These are phyloP conservation scores for Solanum megistacrolobum DNA, from an alignment of 257 asterid species.

Conservation along the genomic window DNA sequence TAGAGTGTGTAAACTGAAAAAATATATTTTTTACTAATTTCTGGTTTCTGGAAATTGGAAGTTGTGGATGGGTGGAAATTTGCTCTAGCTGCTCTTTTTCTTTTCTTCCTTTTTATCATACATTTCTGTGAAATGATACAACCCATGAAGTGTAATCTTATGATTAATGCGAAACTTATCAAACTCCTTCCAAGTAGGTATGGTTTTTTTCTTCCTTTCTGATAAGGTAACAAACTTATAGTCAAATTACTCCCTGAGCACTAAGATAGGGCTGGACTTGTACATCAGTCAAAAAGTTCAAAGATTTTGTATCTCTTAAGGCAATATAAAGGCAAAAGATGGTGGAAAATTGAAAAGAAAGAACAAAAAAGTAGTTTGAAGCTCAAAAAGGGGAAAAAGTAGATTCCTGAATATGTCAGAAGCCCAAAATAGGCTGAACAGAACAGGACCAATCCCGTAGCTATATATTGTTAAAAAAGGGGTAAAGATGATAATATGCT, in stretches of 20 bases:
- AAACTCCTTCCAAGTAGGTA: neutral
- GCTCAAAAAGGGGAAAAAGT: neutral
- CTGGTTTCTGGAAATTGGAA: neutral
- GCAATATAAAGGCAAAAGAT: neutral
- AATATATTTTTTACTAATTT: neutral
- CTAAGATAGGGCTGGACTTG: neutral
- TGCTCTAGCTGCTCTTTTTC: neutral
- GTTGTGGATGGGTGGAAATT: neutral
- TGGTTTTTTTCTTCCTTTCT: neutral
- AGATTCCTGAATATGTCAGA: neutral
- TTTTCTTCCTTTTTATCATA: neutral
- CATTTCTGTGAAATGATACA: neutral
- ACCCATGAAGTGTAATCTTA: slow-evolving; percentile 1
- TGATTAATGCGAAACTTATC: neutral
- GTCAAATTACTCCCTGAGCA: neutral
- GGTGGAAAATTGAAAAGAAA: neutral
- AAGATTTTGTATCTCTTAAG: neutral
- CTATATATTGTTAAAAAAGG: neutral
- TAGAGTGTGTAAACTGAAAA: neutral
- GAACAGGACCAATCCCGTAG: neutral
- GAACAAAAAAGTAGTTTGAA: neutral
- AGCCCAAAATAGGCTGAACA: neutral
- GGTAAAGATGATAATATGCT: neutral
- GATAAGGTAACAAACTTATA: neutral
- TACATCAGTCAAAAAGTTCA: neutral